Evolutionary conservation across 2,329 filamentous ascomycete genomes (phyloP), one percentile per base, ranked within the genome.

Genomic region (Xylariomycetidae sp.): DNA sequence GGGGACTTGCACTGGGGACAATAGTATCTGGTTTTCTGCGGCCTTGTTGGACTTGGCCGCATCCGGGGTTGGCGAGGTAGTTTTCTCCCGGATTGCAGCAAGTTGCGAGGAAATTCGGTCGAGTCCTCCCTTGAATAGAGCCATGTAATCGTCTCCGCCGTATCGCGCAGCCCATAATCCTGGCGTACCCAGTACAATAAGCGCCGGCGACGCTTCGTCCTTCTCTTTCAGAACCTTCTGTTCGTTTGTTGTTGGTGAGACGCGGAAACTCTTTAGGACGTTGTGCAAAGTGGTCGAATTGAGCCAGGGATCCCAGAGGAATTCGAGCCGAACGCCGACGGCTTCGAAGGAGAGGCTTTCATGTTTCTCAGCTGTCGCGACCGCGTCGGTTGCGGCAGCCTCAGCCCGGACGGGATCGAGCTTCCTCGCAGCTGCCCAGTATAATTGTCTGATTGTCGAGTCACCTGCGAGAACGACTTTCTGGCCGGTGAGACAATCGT

Each of bases 241-340:
- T 29, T 42, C 29, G 14, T 25, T 22, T 19, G 42, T 34, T 22
- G 25, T 38, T 17, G 13, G 42, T 30, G 31, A 41, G 40, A 29
- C 26, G 19, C 47, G 52, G 41, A 63, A 68, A 2, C 48, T 47
- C 18, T 53, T 47, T 25, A 76, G 44, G 29, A 69, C 61, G 10
- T 56, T 47, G 16, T 60, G 49, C 18, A 72, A 46, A 7, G 47
- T 46, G 0, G 67, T 64, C 18, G 67, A 64, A 50, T 81, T 74
- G 16, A 81, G 59, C 56, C 63, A 79, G 1, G 78, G 77, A 52
- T 82, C 76, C 74, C 75, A 82, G 9, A 78, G 52, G 41, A 78
- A 79, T 29, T 72, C 59, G 17, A 80, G 44, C 18, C 50, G 61
- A 3, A 74, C 60, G n/a, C 61, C 63, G 10, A 59, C 58, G 2